Base-by-base conservation (phyloP, 169 alveolate species). In the Plasmodium knowlesi region DNA sequence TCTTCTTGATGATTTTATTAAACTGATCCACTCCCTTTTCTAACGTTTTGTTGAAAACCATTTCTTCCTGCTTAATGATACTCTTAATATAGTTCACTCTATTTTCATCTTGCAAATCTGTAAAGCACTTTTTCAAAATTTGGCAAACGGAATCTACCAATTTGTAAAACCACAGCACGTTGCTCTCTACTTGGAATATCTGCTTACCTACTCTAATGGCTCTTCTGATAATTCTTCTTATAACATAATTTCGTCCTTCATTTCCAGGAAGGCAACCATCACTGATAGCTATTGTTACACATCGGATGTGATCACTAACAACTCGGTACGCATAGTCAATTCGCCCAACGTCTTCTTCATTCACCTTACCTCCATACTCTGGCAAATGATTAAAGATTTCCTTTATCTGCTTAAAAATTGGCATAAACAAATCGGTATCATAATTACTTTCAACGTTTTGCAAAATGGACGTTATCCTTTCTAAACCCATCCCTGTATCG, bases 401-500 rank as follows among this genome's bases (percentile, higher is more conserved):
- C 84, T 96, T 95, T 12, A 98, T 97, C 71, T 97, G 97, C 28
- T 94, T 96, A 91, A 98, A 97, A 41, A 98, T 95, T 16, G 97
- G 97, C 30, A 67, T 82, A 96, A 98, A 98, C 16, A 98, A 91
- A 85, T 98, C 99, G n/a, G 99, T 96, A 95, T 98, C 99, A 93
- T 98, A 98, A 97, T 98, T 98, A 92, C 98, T 96, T 81, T 96
- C 92, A 67, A 96, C 97, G 50, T 95, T 96, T 32, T 96, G 98
- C 46, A 98, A 93, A 19, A 98, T 97, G 30, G 99, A 97, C 25
- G 96, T 97, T 28, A 98, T 96, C 22, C 99, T 98, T 96, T 98
- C 99, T 82, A 98, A 90, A 30, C 99, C 99, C 98, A 98, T 97
- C 89, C 99, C 99, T 39, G 99, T 98, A 96, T 98, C 99, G 28